These are phyloP conservation scores for Luvunga scandens DNA, from an alignment of 345 rosid species.

Conservation along the genomic window DNA sequence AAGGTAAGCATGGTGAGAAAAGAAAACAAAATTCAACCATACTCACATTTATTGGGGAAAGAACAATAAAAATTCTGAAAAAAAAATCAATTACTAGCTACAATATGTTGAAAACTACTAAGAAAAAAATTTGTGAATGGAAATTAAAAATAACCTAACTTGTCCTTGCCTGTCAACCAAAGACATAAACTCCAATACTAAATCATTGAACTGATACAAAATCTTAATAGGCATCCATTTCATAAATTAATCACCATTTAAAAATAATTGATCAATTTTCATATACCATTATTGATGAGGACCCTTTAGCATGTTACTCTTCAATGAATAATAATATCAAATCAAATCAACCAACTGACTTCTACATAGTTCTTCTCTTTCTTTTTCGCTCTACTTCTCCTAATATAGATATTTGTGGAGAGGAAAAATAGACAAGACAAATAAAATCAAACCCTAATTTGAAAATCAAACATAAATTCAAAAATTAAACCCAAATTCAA, in stretches of 20 bases:
- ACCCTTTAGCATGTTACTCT: no score
- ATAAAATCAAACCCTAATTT: background rate
- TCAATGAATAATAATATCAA: no score
- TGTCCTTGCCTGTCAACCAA: background rate
- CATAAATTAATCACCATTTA: background rate
- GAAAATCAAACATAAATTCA: no score
- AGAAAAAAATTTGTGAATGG: background rate
- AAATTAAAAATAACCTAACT: background rate
- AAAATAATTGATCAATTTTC: background rate
- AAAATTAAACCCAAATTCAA: no score
- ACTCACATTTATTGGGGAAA: background rate
- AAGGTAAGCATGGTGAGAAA: background rate
- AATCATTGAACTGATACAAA: background rate
- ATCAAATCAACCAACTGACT: no score
- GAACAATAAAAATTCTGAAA: no score
- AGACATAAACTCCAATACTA: background rate
- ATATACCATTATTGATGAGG: no score
- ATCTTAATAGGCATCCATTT: background rate
- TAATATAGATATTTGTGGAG: background rate
- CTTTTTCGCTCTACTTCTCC: no score
- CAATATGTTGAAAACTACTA: background rate
- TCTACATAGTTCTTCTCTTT: background rate
- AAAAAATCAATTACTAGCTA: background rate
- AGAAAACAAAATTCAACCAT: background rate
- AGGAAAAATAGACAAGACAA: background rate